Conservation (phyloP, 1,139 yeast genomes). For the Taphrina betulina region DNA sequence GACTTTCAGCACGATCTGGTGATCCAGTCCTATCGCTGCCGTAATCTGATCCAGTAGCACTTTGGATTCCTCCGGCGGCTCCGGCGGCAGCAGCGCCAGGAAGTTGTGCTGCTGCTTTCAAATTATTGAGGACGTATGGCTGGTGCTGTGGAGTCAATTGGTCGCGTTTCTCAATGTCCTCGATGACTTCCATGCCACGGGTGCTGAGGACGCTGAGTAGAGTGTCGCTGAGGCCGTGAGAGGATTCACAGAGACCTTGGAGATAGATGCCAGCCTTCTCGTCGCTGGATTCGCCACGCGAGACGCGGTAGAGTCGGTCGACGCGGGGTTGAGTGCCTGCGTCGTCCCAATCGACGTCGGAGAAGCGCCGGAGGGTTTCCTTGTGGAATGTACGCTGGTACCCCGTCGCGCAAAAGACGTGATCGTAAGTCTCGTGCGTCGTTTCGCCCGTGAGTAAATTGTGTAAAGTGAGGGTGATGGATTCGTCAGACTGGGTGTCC, state of each 20-base stretch:
- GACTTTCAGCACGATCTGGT: not conserved
- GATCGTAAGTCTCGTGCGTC: conserved; percentile 34
- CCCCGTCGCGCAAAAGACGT: conserved; percentile 39
- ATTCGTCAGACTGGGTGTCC: conserved; percentile 1
- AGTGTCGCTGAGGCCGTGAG: conserved; percentile 40
- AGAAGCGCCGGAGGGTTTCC: conserved; percentile 31
- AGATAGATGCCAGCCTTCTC: conserved; percentile 37
- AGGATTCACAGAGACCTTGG: conserved; percentile 38
- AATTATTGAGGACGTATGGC: not conserved
- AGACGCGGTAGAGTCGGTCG: conserved; percentile 36
- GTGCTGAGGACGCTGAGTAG: conserved; percentile 38
- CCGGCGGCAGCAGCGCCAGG: no score
- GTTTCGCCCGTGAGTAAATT: not conserved
- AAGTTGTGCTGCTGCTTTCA: no score
- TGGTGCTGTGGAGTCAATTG: not conserved
- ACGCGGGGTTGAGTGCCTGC: conserved; percentile 29
- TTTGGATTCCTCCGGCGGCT: no score
- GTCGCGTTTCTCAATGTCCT: conserved; percentile 32
- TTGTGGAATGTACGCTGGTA: conserved; percentile 33
- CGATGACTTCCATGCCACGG: conserved; percentile 38
- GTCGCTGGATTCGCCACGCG: conserved; percentile 24
- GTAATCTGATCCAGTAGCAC: conserved; percentile 11
- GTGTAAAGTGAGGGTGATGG: conserved; percentile 11
- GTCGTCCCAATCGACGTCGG: conserved; percentile 15
- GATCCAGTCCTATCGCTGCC: conserved; percentile 1